These are phyloP conservation scores for Chamaenerion angustifolium DNA, from an alignment of 345 rosid genomes.

Conservation along the genomic window DNA sequence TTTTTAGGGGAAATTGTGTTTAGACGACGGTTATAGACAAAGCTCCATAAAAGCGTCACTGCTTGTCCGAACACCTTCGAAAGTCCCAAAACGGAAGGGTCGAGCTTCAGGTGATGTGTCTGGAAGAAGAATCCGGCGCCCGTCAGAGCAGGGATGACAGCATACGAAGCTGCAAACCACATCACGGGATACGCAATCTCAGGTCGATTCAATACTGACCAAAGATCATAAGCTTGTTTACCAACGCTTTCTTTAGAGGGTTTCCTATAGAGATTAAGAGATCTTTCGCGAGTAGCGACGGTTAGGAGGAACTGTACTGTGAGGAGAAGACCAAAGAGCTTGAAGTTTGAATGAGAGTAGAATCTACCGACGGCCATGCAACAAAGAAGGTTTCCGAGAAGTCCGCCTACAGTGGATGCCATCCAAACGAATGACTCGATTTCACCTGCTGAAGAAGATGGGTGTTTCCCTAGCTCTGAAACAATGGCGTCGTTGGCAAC, in stretches of 20 bases:
- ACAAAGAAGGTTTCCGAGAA: slow-evolving; percentile 71
- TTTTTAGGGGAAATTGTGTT: slow-evolving; percentile 52
- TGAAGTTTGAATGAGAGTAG: slow-evolving; percentile 39
- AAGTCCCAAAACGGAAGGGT: slow-evolving; percentile 56
- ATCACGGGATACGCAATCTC: slow-evolving; percentile 53
- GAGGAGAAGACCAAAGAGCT: slow-evolving; percentile 35
- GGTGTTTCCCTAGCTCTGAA: slow-evolving; percentile 53
- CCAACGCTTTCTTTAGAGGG: slow-evolving; percentile 33
- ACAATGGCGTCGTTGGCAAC: slow-evolving; percentile 96
- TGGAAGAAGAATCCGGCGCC: slow-evolving; percentile 83
- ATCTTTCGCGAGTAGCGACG: slow-evolving; percentile 38
- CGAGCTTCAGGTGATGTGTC: slow-evolving; percentile 44
- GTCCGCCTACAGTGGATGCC: slow-evolving; percentile 71
- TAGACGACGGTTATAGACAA: slow-evolving; percentile 38
- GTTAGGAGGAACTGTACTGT: slow-evolving; percentile 51
- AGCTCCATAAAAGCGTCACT: slow-evolving; percentile 68
- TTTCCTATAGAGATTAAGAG: slow-evolving; percentile 45
- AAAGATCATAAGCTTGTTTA: slow-evolving; percentile 48
- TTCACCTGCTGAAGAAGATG: slow-evolving; percentile 33
- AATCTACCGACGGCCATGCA: slow-evolving; percentile 45
- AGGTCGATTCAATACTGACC: slow-evolving; percentile 33
- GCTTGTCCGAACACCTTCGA: slow-evolving; percentile 81
- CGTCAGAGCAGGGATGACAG: slow-evolving; percentile 55
- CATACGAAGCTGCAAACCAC: slow-evolving; percentile 71
- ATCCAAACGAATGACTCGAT: slow-evolving; percentile 79